Conservation (phyloP, 2,329 filamentous ascomycete species). For the Elsinoe necatrix region DNA sequence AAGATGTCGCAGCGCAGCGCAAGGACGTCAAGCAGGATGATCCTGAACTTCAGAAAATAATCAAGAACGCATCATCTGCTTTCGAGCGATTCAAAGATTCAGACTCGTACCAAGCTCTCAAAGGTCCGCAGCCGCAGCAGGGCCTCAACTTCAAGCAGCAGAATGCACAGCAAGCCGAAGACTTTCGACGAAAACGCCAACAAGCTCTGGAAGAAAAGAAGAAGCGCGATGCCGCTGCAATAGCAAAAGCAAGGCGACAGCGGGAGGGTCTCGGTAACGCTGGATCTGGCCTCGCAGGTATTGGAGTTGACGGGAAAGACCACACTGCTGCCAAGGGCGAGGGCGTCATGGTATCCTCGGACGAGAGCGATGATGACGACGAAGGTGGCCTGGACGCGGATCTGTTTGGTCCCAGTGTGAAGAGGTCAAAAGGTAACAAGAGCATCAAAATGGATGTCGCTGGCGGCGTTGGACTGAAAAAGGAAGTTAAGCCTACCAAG, state of each 20-base stretch:
- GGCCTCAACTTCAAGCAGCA: constrained; percentile 24
- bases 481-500: constrained; percentile 61
- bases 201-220: constrained; percentile 67
- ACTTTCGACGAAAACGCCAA: constrained; percentile 66
- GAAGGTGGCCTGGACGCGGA: constrained; percentile 54
- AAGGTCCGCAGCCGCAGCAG: background rate
- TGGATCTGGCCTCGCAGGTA: constrained; percentile 65
- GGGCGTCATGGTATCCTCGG: constrained; percentile 83
- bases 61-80: constrained; percentile 22
- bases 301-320: constrained; percentile 70
- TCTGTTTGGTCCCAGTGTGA: constrained; percentile 48
- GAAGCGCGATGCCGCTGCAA: constrained; percentile 61
- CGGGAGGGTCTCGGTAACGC: constrained; percentile 51
- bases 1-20: constrained; percentile 31
- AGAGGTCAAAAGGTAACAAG: constrained; percentile 37
- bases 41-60: constrained; percentile 23
- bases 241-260: constrained; percentile 58
- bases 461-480: constrained; percentile 27
- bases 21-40: constrained; percentile 48
- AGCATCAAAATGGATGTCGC: constrained; percentile 26
- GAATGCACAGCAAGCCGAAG: constrained; percentile 36
- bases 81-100: constrained; percentile 16
- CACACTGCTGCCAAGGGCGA: constrained; percentile 60
- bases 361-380: constrained; percentile 47
- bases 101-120: background rate